phyloP scores from a whole-genome alignment of 495 filamentous ascomycete species.

The Extremus antarcticus region DNA sequence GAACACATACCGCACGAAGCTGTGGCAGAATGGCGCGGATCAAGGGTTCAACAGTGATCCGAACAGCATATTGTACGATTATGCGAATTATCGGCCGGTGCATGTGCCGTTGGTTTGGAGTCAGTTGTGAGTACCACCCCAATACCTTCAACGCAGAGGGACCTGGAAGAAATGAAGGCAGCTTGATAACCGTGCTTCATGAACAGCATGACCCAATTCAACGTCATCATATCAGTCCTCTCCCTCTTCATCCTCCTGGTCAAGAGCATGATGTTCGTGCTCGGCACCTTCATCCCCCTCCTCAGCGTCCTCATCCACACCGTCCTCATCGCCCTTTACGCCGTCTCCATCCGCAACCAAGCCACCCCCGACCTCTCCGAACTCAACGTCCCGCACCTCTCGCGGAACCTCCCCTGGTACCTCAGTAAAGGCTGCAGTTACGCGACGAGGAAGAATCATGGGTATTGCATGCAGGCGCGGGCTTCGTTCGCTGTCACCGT shows the following conservation, averaged over 20 bases:
- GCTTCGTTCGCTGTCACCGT: constrained; percentile 58
- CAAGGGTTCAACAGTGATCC: constrained; percentile 79
- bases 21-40: constrained; percentile 73
- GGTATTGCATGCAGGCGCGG: constrained; percentile 69
- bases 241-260: constrained; percentile 55
- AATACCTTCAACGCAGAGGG: background rate
- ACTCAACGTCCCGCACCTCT: constrained; percentile 47
- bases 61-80: constrained; percentile 57
- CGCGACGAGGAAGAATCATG: constrained; percentile 44
- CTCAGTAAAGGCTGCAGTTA: constrained; percentile 66
- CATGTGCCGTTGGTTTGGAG: constrained; percentile 72
- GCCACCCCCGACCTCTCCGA: constrained; percentile 73
- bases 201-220: constrained; percentile 63
- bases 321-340: constrained; percentile 51
- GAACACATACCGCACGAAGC: constrained; percentile 61
- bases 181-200: background rate
- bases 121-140: constrained; percentile 49
- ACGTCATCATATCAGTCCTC: constrained; percentile 71
- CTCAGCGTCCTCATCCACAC: constrained; percentile 49
- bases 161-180: background rate
- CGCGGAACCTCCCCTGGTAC: constrained; percentile 64
- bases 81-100: constrained; percentile 60
- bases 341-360: constrained; percentile 58
- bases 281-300: constrained; percentile 63
- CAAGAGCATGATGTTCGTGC: constrained; percentile 56